Percentiles rank a stretch among this genome's conserved stretches.
Evolutionary conservation across 2,329 filamentous ascomycete species (phyloP).

Genomic region (Colletotrichum sp.): DNA sequence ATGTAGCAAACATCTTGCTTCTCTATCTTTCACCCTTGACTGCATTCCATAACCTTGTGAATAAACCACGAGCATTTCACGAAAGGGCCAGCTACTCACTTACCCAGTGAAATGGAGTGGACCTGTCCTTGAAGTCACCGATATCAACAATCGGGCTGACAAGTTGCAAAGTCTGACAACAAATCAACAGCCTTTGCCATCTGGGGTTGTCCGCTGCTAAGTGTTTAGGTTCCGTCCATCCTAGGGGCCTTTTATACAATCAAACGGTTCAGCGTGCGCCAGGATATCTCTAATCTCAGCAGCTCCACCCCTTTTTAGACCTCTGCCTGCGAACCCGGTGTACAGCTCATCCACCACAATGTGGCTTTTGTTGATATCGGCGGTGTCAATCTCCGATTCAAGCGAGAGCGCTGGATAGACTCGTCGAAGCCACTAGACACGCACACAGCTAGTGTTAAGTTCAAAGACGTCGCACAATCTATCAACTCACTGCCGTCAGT

Average conservation of each 20-base stretch:
- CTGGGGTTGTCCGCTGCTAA: background rate
- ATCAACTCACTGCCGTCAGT: background rate
- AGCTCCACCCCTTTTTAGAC: no score
- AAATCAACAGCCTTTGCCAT: no score
- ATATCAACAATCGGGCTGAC: background rate
- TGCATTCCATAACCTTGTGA: background rate
- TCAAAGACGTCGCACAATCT: no score
- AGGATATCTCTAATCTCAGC: background rate
- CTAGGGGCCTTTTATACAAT: background rate
- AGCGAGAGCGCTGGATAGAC: no score
- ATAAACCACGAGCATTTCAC: background rate
- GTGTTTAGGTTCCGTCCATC: background rate
- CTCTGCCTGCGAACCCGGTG: no score
- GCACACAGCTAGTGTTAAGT: background rate
- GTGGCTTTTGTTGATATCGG: no score
- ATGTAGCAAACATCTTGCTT: no score
- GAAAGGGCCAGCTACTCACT: background rate
- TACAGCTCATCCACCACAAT: background rate
- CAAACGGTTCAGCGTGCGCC: background rate
- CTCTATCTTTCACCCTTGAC: background rate
- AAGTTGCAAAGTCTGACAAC: background rate
- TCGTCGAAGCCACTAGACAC: background rate
- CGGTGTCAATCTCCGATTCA: no score
- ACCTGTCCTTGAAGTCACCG: background rate
- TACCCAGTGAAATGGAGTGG: accelerated